These are phyloP conservation scores for Globisporangium irregulare DNA, from an alignment of 352 stramenopile species.

Conservation along the genomic window DNA sequence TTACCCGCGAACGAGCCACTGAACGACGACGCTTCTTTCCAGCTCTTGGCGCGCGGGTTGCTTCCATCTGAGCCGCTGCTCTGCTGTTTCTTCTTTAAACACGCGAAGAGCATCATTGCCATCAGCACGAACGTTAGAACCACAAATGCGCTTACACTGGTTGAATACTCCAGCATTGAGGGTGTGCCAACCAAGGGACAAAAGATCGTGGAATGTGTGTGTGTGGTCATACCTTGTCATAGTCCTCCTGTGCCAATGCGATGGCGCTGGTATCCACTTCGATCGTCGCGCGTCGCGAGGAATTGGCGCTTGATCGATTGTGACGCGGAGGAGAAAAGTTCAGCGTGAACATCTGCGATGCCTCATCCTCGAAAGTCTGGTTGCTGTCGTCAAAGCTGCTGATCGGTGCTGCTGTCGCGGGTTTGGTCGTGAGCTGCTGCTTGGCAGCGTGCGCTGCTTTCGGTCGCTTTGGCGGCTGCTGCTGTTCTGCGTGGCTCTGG, in stretches of 20 bases:
- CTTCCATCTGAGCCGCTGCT: conserved; percentile 6
- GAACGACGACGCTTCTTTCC: conserved; percentile 14
- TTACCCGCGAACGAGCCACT: conserved; percentile 27
- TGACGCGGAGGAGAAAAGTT: conserved; percentile 24
- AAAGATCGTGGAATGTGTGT: neutral
- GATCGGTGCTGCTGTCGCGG: neutral
- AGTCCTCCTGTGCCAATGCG: neutral
- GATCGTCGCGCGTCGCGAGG: conserved; percentile 18
- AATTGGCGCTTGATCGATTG: conserved; percentile 12
- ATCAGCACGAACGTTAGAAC: conserved; percentile 4
- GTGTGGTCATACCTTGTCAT: conserved; percentile 19
- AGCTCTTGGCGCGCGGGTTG: neutral
- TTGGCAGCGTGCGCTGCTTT: conserved; percentile 25
- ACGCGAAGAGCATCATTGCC: neutral
- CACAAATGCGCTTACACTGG: conserved; percentile 7
- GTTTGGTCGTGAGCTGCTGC: conserved; percentile 7
- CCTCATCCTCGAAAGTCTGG: conserved; percentile 21
- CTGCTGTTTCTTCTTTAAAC: conserved; percentile 8
- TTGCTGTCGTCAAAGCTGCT: neutral
- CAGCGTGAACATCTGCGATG: conserved; percentile 9
- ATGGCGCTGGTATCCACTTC: conserved; percentile 9
- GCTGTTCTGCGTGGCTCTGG: conserved; percentile 4
- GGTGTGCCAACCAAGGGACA: neutral
- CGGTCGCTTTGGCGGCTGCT: conserved; percentile 17
- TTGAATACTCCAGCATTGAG: neutral